Conservation (phyloP, 2,329 filamentous ascomycete species). For the Calonectria multiphialidica region DNA sequence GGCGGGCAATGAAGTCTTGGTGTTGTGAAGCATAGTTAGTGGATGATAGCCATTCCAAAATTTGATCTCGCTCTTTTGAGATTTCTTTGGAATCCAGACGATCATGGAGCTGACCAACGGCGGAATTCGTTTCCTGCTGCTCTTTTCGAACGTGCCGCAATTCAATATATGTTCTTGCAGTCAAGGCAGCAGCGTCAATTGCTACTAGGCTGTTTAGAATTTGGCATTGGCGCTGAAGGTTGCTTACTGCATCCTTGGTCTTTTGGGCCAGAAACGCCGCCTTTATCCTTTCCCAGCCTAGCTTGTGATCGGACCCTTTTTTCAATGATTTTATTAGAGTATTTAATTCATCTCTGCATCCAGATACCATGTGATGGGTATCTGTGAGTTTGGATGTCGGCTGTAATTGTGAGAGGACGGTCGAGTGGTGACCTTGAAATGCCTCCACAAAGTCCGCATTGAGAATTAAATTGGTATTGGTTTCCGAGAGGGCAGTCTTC, state of each 20-base stretch:
- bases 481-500: slow-evolving; percentile 18
- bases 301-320: not conserved
- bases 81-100: not conserved
- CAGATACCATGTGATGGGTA: slow-evolving; percentile 2
- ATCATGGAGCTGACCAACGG: not conserved
- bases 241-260: not conserved
- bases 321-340: not conserved
- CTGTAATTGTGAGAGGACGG: not conserved
- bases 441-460: not conserved
- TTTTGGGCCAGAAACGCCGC: slow-evolving; percentile 3
- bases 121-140: not conserved
- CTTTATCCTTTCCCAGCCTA: slow-evolving; percentile 6
- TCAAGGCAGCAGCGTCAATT: slow-evolving; percentile 6
- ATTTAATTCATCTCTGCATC: not conserved
- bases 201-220: not conserved
- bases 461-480: slow-evolving; percentile 6
- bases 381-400: not conserved
- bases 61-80: not conserved
- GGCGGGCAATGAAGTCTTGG: not conserved
- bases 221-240: slow-evolving; percentile 6
- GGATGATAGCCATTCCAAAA: slow-evolving; percentile 11
- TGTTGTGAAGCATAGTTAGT: not conserved
- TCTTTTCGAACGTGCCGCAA: not conserved
- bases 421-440: slow-evolving; percentile 9
- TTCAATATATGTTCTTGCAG: not conserved